phyloP scores from a whole-genome alignment of 1,284 basidiomycete species.

The Sphaerobolus stellatus region DNA sequence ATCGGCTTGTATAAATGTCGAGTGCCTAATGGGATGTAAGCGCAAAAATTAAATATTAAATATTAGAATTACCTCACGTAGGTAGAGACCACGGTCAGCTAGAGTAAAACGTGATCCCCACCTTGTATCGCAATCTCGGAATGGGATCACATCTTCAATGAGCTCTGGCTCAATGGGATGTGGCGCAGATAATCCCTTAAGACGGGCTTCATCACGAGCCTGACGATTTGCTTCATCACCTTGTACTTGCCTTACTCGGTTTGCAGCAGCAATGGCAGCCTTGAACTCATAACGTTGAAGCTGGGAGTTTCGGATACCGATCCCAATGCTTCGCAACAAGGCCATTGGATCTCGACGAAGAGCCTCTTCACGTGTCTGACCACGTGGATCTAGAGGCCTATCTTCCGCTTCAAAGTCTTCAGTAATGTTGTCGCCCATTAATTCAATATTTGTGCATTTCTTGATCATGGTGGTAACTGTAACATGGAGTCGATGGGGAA shows the following conservation, averaged over 20 bases:
- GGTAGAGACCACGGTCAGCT: background rate
- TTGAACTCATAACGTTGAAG: background rate
- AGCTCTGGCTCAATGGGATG: background rate
- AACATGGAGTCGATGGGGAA: conserved; percentile 1
- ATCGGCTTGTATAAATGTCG: background rate
- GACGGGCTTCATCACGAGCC: background rate
- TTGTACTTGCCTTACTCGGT: background rate
- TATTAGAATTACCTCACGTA: background rate
- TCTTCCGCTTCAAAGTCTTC: background rate
- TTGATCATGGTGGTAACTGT: background rate
- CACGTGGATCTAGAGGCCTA: background rate
- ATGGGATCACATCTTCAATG: background rate
- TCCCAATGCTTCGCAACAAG: background rate
- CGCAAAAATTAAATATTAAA: background rate
- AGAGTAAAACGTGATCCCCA: background rate
- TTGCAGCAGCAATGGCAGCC: too few relatives aligned
- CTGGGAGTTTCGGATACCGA: background rate
- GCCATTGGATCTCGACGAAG: background rate
- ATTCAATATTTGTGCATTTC: background rate
- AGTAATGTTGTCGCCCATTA: background rate
- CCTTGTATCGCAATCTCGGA: too few relatives aligned
- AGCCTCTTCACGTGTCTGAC: background rate
- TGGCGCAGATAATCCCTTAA: background rate
- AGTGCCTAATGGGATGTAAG: background rate
- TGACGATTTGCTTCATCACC: background rate